Percentiles rank a stretch among this genome's conserved stretches.
phyloP scores from a whole-genome alignment of 345 rosid genomes.

The Draba incana region DNA sequence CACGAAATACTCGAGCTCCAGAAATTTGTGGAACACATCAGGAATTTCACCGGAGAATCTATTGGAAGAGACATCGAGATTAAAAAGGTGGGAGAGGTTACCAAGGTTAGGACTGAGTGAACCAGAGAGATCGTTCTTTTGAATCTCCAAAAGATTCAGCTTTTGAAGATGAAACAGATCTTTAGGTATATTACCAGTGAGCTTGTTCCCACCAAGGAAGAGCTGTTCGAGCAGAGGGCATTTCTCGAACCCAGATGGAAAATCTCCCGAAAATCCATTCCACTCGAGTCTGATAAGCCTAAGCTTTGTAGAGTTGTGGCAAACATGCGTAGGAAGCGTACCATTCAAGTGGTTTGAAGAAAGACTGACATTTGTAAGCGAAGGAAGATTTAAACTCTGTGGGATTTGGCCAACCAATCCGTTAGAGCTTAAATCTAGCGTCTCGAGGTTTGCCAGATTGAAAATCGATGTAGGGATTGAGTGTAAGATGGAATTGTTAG shows the following conservation, averaged over 20 bases:
- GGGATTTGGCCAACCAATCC: slow-evolving; percentile 50
- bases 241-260: slow-evolving; percentile 45
- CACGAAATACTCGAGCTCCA: slow-evolving; percentile 38
- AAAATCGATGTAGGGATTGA: slow-evolving; percentile 54
- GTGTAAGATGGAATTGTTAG: slow-evolving; percentile 47
- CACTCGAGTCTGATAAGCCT: slow-evolving; percentile 41
- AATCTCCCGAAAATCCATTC: slow-evolving; percentile 50
- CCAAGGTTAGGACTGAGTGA: slow-evolving; percentile 47
- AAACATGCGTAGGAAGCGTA: slow-evolving; percentile 51
- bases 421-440: slow-evolving; percentile 60
- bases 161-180: slow-evolving; percentile 53
- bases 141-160: slow-evolving; percentile 46
- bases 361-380: slow-evolving; percentile 38
- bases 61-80: slow-evolving; percentile 57
- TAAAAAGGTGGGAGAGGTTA: slow-evolving; percentile 51
- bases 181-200: slow-evolving; percentile 50
- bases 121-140: slow-evolving; percentile 54
- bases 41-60: slow-evolving; percentile 57
- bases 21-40: slow-evolving; percentile 49
- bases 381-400: slow-evolving; percentile 47
- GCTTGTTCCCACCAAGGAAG: slow-evolving; percentile 52
- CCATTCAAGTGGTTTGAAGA: slow-evolving; percentile 50
- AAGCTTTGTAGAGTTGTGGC: slow-evolving; percentile 50
- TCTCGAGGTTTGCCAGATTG: slow-evolving; percentile 46
- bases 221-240: slow-evolving; percentile 50